These are phyloP conservation scores for Plasmodium ovale DNA, from an alignment of 169 alveolate genomes.

Conservation along the genomic window DNA sequence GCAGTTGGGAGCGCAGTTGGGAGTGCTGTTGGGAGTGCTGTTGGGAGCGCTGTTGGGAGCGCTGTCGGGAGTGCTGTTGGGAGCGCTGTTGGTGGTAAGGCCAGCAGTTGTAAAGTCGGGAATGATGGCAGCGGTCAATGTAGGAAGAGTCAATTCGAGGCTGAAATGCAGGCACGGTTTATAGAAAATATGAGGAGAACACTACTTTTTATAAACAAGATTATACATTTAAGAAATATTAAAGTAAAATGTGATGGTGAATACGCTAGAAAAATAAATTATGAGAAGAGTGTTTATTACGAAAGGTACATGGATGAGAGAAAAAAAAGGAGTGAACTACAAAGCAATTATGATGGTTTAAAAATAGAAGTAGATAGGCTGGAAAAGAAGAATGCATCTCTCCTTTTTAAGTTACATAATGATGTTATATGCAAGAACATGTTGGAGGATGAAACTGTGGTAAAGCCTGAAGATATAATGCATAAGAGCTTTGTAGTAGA, in stretches of 20 bases:
- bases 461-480: not conserved
- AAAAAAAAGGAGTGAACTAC: conserved; percentile 19
- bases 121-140: not conserved
- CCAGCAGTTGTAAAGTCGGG: not conserved
- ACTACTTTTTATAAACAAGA: conserved; percentile 13
- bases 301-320: conserved; percentile 23
- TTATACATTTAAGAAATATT: conserved; percentile 4
- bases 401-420: conserved; percentile 39
- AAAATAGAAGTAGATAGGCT: conserved; percentile 44
- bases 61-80: not conserved
- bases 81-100: not conserved
- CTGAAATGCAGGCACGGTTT: not conserved
- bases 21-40: not conserved
- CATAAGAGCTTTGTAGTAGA: not conserved
- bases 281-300: conserved; percentile 39
- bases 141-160: conserved; percentile 4
- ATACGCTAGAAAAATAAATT: conserved; percentile 30
- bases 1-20: not conserved
- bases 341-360: conserved; percentile 28
- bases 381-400: conserved; percentile 45
- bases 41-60: not conserved
- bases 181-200: conserved; percentile 28
- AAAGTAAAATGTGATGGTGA: conserved; percentile 6
- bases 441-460: not conserved
- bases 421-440: conserved; percentile 24